phyloP scores from a whole-genome alignment of 768 basidiomycete species.

The Cubamyces sp. region DNA sequence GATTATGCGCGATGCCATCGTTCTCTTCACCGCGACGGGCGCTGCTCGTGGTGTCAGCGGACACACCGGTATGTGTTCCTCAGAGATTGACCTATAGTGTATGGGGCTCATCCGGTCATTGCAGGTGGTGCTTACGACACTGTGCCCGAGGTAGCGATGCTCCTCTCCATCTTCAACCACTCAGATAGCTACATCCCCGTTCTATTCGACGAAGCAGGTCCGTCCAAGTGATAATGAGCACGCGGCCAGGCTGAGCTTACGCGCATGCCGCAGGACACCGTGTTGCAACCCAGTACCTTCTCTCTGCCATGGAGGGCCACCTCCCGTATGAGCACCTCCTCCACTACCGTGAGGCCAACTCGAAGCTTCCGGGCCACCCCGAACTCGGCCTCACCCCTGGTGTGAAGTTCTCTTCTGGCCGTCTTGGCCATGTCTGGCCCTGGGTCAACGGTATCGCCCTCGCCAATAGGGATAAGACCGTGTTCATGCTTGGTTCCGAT shows the following conservation, averaged over 20 bases:
- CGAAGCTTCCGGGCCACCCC: slow-evolving; percentile 87
- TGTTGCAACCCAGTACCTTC: slow-evolving; percentile 87
- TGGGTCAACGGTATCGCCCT: slow-evolving; percentile 84
- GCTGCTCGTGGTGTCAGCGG: slow-evolving; percentile 86
- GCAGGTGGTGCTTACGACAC: slow-evolving; percentile 58
- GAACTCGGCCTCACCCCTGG: slow-evolving; percentile 91
- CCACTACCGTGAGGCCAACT: slow-evolving; percentile 85
- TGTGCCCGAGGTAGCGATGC: slow-evolving; percentile 82
- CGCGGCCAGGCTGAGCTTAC: slow-evolving; percentile 6
- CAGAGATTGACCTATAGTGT: not conserved
- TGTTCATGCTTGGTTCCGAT: slow-evolving; percentile 87
- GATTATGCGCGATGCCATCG: slow-evolving; percentile 82
- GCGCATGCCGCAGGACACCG: slow-evolving; percentile 64
- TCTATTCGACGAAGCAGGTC: slow-evolving; percentile 83
- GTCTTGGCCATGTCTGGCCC: slow-evolving; percentile 91
- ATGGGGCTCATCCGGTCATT: not conserved
- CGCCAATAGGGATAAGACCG: slow-evolving; percentile 73
- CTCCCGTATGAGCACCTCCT: slow-evolving; percentile 77
- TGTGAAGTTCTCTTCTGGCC: slow-evolving; percentile 92
- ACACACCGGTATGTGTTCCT: slow-evolving; percentile 62
- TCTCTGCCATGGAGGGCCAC: slow-evolving; percentile 75
- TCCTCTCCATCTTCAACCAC: slow-evolving; percentile 72
- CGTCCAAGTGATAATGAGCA: slow-evolving; percentile 30
- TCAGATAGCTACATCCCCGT: slow-evolving; percentile 67
- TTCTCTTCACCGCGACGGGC: slow-evolving; percentile 85